Percentiles rank a stretch among this genome's conserved stretches.
These are phyloP conservation scores for Jatropha multifida DNA, from an alignment of 441 rosid species.

Conservation along the genomic window DNA sequence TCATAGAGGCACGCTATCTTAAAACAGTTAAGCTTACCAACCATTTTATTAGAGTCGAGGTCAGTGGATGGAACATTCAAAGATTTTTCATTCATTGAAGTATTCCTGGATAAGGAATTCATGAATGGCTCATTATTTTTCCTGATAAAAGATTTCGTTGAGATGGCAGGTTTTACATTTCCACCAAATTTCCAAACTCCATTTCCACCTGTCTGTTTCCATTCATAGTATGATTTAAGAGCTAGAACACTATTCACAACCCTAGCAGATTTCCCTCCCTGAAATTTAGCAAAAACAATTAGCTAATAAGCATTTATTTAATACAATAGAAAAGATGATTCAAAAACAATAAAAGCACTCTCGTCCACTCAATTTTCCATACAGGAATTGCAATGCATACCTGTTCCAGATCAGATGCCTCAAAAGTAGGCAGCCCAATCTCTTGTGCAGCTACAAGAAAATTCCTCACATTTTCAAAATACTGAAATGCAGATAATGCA, in stretches of 20 bases:
- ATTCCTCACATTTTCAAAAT: conserved; percentile 95
- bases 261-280: conserved; percentile 96
- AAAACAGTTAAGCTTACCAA: conserved; percentile 41
- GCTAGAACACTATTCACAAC: conserved; percentile 86
- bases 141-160: conserved; percentile 69
- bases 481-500: conserved; percentile 91
- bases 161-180: conserved; percentile 54
- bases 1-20: neutral
- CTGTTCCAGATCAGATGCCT: conserved; percentile 98
- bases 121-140: conserved; percentile 81
- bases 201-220: conserved; percentile 85
- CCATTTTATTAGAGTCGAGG: conserved; percentile 64
- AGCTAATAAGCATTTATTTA: neutral
- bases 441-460: conserved; percentile 86
- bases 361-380: neutral
- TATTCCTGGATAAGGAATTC: conserved; percentile 65
- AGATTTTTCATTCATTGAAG: conserved; percentile 54
- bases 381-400: conserved; percentile 36
- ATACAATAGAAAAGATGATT: neutral
- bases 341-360: neutral
- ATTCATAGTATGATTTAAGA: conserved; percentile 76
- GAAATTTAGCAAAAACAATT: conserved; percentile 19
- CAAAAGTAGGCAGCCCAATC: conserved; percentile 84
- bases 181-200: conserved; percentile 97
- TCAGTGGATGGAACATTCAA: conserved; percentile 32